These are phyloP conservation scores for Cornus florida DNA, from an alignment of 148 eudicot species.

Conservation along the genomic window DNA sequence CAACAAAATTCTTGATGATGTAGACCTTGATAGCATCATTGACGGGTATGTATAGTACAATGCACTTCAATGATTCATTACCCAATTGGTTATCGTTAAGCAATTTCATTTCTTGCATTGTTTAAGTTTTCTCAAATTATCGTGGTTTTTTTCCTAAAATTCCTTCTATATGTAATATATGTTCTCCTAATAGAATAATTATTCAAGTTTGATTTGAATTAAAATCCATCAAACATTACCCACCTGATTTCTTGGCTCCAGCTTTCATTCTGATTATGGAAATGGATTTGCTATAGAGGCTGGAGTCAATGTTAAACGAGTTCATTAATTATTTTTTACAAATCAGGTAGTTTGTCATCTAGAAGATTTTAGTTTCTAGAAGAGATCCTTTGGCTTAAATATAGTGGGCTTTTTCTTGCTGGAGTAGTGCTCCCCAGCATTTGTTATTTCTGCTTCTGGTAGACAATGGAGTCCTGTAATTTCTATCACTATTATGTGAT, in stretches of 20 bases:
- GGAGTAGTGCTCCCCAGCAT: background rate
- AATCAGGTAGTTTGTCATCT: background rate
- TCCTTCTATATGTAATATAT: background rate
- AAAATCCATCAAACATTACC: background rate
- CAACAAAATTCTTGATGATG: conserved; percentile 77
- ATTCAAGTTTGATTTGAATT: background rate
- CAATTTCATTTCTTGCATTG: background rate
- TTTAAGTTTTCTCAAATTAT: background rate
- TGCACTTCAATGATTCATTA: background rate
- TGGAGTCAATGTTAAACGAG: background rate
- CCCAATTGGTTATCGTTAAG: background rate
- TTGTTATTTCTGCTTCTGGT: background rate
- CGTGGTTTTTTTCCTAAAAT: background rate
- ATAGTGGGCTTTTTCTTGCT: background rate
- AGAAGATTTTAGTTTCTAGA: background rate
- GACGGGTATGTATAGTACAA: conserved; percentile 63
- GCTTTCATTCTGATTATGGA: background rate
- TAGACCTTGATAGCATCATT: conserved; percentile 78
- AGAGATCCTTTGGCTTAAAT: background rate
- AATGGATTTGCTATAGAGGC: background rate
- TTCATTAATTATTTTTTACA: background rate
- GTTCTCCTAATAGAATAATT: background rate
- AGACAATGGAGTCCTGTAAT: background rate
- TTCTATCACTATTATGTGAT: background rate
- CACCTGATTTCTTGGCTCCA: background rate